Conservation (phyloP, 768 basidiomycete genomes). For the Lanmaoa pseudosensibilis region DNA sequence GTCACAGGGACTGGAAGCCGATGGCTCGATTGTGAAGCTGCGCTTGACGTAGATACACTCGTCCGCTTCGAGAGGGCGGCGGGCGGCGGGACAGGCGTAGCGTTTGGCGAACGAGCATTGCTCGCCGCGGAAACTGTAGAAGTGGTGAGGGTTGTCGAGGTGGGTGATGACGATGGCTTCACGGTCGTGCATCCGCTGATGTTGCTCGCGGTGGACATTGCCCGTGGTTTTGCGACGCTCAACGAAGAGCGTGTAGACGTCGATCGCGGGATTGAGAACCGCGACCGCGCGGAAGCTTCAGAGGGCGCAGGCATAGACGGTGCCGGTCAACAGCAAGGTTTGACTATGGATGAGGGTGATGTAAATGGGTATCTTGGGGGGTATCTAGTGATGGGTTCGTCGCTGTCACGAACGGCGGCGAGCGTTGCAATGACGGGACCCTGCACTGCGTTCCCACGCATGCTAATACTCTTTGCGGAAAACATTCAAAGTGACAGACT, state of each 20-base stretch:
- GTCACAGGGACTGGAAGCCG: constrained; percentile 41
- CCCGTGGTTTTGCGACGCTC: constrained; percentile 50
- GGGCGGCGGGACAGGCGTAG: constrained; percentile 45
- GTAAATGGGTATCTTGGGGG: constrained; percentile 21
- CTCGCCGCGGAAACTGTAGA: constrained; percentile 24
- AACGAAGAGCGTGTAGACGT: constrained; percentile 44
- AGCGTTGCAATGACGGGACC: constrained; percentile 8
- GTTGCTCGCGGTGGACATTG: constrained; percentile 51
- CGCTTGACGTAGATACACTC: constrained; percentile 40
- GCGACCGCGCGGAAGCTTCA: constrained; percentile 51
- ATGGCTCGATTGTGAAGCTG: constrained; percentile 35
- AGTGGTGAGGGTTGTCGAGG: constrained; percentile 28
- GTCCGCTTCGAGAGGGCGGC: constrained; percentile 37
- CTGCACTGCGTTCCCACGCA: constrained; percentile 21
- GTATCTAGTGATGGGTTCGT: constrained; percentile 15
- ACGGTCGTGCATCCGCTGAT: constrained; percentile 53
- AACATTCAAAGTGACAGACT: background rate
- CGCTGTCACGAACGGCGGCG: constrained; percentile 20
- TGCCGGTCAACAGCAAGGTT: constrained; percentile 1
- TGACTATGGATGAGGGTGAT: background rate
- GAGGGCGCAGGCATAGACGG: constrained; percentile 41
- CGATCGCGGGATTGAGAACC: constrained; percentile 42
- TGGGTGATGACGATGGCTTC: constrained; percentile 33
- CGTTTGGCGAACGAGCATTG: constrained; percentile 47
- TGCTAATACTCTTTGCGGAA: background rate